Conservation (phyloP, 192 early-diverging fungal genomes). For the Phlyctochytrium planicorne region DNA sequence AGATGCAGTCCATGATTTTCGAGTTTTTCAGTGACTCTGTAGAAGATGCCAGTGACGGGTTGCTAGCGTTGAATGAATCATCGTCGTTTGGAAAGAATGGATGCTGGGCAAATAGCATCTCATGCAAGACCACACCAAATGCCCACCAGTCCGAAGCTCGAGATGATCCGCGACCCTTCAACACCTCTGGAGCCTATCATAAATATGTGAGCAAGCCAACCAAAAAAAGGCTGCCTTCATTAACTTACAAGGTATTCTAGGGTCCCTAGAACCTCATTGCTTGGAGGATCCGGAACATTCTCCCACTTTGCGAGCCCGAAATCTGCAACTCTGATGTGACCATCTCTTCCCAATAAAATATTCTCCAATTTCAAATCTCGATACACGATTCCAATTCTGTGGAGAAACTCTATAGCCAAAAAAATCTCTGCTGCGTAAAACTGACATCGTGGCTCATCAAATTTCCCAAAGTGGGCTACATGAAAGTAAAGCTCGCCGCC, state of each 20-base stretch:
- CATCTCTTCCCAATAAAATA: constrained; percentile 45
- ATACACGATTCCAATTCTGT: constrained; percentile 51
- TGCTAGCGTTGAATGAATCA: too few relatives aligned
- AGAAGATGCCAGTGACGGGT: constrained; percentile 74
- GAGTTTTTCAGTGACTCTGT: too few relatives aligned
- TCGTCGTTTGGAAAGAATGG: constrained; percentile 48
- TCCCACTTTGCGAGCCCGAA: constrained; percentile 50
- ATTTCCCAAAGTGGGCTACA: constrained; percentile 56
- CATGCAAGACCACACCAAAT: constrained; percentile 51
- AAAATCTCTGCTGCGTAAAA: constrained; percentile 52
- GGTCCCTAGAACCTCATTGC: constrained; percentile 40
- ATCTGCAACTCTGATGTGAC: constrained; percentile 55
- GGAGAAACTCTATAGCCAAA: constrained; percentile 46
- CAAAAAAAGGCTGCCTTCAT: too few relatives aligned
- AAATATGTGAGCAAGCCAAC: too few relatives aligned
- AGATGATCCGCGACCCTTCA: constrained; percentile 40
- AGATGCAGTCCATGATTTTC: constrained; percentile 44
- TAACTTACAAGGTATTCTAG: constrained; percentile 55
- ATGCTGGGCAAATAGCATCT: constrained; percentile 55
- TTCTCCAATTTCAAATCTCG: constrained; percentile 60
- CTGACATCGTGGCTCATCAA: constrained; percentile 41
- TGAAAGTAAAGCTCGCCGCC: constrained; percentile 95
- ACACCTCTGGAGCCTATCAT: constrained; percentile 57
- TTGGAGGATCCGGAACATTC: constrained; percentile 20
- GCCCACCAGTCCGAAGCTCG: constrained; percentile 59